Conservation (phyloP, 2,329 filamentous ascomycete genomes). For the Xylaria sp. region DNA sequence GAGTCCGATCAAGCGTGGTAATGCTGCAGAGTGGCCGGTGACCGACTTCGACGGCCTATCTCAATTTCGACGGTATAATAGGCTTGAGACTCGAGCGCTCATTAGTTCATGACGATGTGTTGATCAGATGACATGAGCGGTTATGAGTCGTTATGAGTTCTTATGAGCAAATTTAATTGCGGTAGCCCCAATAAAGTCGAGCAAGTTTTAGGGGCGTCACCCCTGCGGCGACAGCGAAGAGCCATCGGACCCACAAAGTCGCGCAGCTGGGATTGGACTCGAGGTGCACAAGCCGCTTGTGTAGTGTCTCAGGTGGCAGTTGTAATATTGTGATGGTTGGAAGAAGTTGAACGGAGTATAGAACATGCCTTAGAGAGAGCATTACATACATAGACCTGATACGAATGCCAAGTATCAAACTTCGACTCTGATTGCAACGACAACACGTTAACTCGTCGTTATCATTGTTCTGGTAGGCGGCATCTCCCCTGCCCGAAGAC, state of each 20-base stretch:
- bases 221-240: background rate
- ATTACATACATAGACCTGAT: conserved; percentile 2
- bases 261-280: too few species aligned
- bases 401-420: background rate
- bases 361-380: background rate
- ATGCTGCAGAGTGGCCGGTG: background rate
- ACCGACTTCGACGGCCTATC: background rate
- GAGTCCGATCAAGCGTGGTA: background rate
- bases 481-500: background rate
- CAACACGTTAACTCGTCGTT: background rate
- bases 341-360: background rate
- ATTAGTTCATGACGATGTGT: background rate
- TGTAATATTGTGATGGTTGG: too few species aligned
- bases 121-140: conserved; percentile 1
- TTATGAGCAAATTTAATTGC: conserved; percentile 21
- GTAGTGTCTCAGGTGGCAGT: too few species aligned
- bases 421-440: background rate
- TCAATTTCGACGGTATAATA: background rate
- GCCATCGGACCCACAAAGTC: too few species aligned
- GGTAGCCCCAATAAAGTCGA: background rate
- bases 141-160: conserved; percentile 5
- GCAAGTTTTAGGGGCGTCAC: background rate
- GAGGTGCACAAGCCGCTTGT: too few species aligned
- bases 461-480: background rate
- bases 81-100: background rate